Percentiles rank a stretch among this genome's conserved stretches.
These are phyloP conservation scores for peach (Prunus persica) DNA, from an alignment of 306 rosid genomes.

Conservation along the genomic window DNA sequence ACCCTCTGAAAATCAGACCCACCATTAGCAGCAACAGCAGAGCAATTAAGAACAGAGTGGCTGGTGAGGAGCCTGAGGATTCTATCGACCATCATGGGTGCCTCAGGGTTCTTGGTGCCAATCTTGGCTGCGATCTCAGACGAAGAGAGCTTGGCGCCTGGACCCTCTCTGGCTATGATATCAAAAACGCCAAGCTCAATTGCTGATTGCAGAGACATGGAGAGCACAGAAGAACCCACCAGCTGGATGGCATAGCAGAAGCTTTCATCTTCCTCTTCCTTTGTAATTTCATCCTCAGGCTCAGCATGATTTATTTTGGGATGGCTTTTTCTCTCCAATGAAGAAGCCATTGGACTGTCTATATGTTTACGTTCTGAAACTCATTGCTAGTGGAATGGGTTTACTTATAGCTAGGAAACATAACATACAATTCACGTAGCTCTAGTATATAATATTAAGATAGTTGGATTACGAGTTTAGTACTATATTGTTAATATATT, in stretches of 20 bases:
- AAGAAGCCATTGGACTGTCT: not conserved
- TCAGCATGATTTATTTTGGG: not conserved
- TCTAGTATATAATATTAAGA: no score
- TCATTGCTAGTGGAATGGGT: not conserved
- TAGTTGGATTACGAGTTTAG: no score
- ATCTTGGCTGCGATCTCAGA: slow-evolving; percentile 29
- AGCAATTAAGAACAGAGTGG: slow-evolving; percentile 42
- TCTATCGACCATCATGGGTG: slow-evolving; percentile 49
- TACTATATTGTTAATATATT: no score
- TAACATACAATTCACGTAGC: no score
- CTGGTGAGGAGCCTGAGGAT: slow-evolving; percentile 43
- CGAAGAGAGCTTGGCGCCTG: slow-evolving; percentile 27
- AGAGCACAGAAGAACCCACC: slow-evolving; percentile 9
- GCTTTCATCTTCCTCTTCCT: slow-evolving; percentile 31
- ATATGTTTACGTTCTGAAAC: not conserved
- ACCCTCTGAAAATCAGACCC: slow-evolving; percentile 12
- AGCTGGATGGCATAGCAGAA: slow-evolving; percentile 38
- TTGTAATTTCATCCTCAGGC: no score
- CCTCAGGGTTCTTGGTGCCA: slow-evolving; percentile 32
- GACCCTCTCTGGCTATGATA: slow-evolving; percentile 40
- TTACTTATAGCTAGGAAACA: not conserved
- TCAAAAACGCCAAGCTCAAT: slow-evolving; percentile 54
- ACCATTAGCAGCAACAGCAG: not conserved
- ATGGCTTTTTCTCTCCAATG: no score
- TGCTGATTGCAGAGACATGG: slow-evolving; percentile 40